Conservation (phyloP, 371 early-diverging fungal species). For the Mortierella sp. region DNA sequence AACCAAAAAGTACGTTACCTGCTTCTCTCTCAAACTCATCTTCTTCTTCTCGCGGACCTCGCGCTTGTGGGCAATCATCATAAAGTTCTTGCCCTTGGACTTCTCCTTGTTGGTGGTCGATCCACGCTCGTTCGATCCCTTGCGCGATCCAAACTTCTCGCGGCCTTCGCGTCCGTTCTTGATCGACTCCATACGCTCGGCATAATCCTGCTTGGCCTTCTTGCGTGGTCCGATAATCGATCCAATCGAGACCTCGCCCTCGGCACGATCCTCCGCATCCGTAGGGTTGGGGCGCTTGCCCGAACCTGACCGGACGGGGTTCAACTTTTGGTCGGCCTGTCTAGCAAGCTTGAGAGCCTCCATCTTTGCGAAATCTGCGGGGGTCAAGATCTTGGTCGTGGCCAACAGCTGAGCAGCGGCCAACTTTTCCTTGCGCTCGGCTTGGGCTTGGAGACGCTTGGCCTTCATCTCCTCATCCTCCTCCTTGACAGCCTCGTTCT, state of each 20-base stretch:
- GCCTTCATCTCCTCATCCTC: slow-evolving; percentile 63
- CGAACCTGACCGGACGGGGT: slow-evolving; percentile 41
- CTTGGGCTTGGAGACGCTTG: slow-evolving; percentile 62
- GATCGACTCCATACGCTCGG: slow-evolving; percentile 90
- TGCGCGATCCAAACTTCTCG: slow-evolving; percentile 90
- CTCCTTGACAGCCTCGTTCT: slow-evolving; percentile 56
- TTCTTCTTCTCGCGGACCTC: slow-evolving; percentile 86
- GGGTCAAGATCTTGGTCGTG: slow-evolving; percentile 82
- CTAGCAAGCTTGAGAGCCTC: slow-evolving; percentile 76
- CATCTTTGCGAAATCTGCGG: slow-evolving; percentile 91
- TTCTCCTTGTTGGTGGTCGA: slow-evolving; percentile 93
- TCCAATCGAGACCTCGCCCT: slow-evolving; percentile 75
- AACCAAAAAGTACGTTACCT: slow-evolving; percentile 52
- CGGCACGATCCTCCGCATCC: slow-evolving; percentile 59
- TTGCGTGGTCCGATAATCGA: slow-evolving; percentile 87
- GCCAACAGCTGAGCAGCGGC: slow-evolving; percentile 65
- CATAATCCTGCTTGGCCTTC: slow-evolving; percentile 92
- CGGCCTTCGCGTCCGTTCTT: slow-evolving; percentile 91
- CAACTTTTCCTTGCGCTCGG: slow-evolving; percentile 62
- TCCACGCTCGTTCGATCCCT: slow-evolving; percentile 83
- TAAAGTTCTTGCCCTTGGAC: slow-evolving; percentile 92
- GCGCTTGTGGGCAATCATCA: slow-evolving; percentile 96
- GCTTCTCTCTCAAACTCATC: slow-evolving; percentile 87
- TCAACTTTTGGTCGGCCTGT: slow-evolving; percentile 64
- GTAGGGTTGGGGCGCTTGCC: slow-evolving; percentile 56